A percentile compares a stretch with the other conserved stretches of the same genome.
These are phyloP conservation scores for Primulina tabacum DNA, from an alignment of 257 asterid species.

Conservation along the genomic window DNA sequence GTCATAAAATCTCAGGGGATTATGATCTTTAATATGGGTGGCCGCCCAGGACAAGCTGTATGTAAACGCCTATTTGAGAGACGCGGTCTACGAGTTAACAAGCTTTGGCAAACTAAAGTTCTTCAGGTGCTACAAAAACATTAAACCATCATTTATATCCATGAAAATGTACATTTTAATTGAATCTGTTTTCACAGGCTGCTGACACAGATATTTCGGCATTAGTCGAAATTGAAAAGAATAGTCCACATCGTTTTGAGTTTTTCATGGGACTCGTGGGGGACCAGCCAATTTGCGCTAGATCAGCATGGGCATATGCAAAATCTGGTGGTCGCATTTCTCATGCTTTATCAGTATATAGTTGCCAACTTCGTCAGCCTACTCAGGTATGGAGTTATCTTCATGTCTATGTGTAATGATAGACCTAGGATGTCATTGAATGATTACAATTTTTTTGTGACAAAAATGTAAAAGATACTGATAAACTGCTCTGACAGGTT, in stretches of 20 bases:
- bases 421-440: conserved; percentile 12
- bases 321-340: conserved; percentile 94
- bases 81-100: conserved; percentile 85
- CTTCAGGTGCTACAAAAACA: conserved; percentile 65
- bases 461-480: conserved; percentile 25
- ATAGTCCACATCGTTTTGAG: conserved; percentile 96
- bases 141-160: conserved; percentile 1
- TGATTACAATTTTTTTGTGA: conserved; percentile 12
- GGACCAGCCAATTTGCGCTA: conserved; percentile 95
- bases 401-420: conserved; percentile 3
- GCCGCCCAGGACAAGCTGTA: conserved; percentile 99
- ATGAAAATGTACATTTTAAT: conserved; percentile 25
- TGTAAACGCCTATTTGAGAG: conserved; percentile 97
- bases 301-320: conserved; percentile 99
- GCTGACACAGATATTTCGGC: conserved; percentile 98
- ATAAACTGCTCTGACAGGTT: conserved; percentile 61
- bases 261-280: conserved; percentile 99
- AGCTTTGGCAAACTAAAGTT: conserved; percentile 99
- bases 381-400: conserved; percentile 49
- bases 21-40: conserved; percentile 99
- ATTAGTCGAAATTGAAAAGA: conserved; percentile 94
- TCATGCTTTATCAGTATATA: conserved; percentile 94
- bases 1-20: conserved; percentile 93
- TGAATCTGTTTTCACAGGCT: conserved; percentile 65
- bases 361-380: conserved; percentile 93